These are phyloP conservation scores for Pythium pyrilobum DNA, from an alignment of 352 stramenopile genomes.

Conservation along the genomic window DNA sequence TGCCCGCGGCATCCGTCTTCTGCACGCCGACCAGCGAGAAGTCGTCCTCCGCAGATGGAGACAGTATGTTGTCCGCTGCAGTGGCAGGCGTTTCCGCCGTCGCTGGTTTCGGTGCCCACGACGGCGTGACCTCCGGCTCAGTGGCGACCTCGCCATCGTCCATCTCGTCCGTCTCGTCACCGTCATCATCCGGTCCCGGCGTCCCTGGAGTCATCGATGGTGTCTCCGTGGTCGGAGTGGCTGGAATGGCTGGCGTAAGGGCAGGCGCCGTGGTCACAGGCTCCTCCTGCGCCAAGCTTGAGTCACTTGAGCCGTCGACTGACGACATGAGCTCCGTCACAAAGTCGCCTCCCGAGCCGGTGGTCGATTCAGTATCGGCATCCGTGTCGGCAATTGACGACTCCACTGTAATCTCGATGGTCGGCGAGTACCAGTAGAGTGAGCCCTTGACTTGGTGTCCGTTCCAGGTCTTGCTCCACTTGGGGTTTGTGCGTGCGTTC, in stretches of 20 bases:
- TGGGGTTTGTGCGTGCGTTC: slow-evolving; percentile 68
- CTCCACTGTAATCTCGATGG: slow-evolving; percentile 16
- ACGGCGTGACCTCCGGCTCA: slow-evolving; percentile 15
- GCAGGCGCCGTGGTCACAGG: not conserved
- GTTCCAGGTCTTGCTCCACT: slow-evolving; percentile 64
- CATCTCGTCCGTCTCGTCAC: slow-evolving; percentile 18
- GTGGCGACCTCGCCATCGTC: slow-evolving; percentile 19
- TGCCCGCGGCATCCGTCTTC: slow-evolving; percentile 21
- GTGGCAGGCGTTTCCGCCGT: not conserved
- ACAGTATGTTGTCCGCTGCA: not conserved
- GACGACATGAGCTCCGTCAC: too few species aligned
- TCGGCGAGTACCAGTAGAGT: slow-evolving; percentile 59
- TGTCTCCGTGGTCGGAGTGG: not conserved
- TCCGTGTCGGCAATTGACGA: not conserved
- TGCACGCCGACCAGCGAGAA: not conserved
- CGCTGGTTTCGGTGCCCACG: not conserved
- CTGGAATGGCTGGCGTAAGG: not conserved
- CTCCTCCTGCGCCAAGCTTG: too few species aligned
- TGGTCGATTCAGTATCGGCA: not conserved
- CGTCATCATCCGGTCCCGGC: slow-evolving; percentile 3
- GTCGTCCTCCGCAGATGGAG: not conserved
- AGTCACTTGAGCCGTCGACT: not conserved
- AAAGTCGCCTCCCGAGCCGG: too few species aligned
- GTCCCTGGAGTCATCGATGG: not conserved
- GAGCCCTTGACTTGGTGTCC: slow-evolving; percentile 50